Base-by-base conservation (phyloP, 1,284 basidiomycete species). In the Tremellales sp. region DNA sequence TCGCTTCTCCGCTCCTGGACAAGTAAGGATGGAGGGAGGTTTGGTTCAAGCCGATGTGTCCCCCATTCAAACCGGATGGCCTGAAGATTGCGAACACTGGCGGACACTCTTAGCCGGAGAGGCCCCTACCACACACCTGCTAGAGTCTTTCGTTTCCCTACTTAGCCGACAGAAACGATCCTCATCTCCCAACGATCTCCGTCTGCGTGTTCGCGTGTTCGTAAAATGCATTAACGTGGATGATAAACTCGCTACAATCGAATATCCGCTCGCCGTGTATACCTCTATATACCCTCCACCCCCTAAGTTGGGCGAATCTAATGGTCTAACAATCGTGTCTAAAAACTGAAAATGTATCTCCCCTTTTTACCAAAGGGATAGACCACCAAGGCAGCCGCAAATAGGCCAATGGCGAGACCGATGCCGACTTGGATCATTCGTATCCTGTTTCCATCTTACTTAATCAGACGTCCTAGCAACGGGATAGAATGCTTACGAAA, bases 361-460 rank as follows among this genome's bases (percentile, higher is more conserved):
- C 56, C 35, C 28, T 50, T 54, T 44, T 61, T 60, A 5, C 61
- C 60, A 34, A 64, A 64, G 7, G 61, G 61, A 43, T 64, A 64
- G 9, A 61, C 50, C 1, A 58, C 57, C 26, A 61, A 42, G 3
- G 61, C 54, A 4, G 61, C 54, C 1, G 58, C 61, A 33, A 60
- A 63, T 22, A 63, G 44, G 3, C 61, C 61, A 10, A 63, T 55
- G 5, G 58, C 58, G 4, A 63, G 46, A 21, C 61, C 61, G 19
- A 63, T 59, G 16, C 58, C 59, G n/a, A 60, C 60, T 34, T 63
- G 61, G 21, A 62, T 54, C 49, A 54, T 48, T 14, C 55, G 48
- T 16, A 57, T 53, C 43, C 55, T 53, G 39, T 14, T n/a, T 5
- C 18, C 5, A 29, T n/a, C 8, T 16, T 22, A 18, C 22, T 33